Percentiles rank a stretch among this genome's conserved stretches.
Evolutionary conservation across 2,329 filamentous ascomycete genomes (phyloP).

Genomic region (Rhinocladiella similis): DNA sequence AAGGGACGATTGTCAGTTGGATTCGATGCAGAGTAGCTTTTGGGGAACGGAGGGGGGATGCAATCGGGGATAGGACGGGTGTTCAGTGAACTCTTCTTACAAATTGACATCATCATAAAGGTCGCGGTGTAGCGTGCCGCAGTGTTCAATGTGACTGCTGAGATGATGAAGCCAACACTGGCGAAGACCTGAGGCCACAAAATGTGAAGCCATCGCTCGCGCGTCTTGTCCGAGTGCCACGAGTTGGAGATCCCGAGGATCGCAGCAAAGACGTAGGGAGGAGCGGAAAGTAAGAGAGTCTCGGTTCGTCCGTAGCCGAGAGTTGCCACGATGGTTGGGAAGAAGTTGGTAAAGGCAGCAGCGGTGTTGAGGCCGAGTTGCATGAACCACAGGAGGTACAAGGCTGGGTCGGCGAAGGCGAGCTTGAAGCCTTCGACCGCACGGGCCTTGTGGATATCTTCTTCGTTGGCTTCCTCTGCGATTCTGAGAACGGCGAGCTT

Average conservation of each 20-base stretch:
- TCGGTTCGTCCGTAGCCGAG: conserved; percentile 60
- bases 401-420: conserved; percentile 32
- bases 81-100: no score
- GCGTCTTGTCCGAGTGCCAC: conserved; percentile 57
- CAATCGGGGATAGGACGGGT: no score
- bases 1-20: no score
- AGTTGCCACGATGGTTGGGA: conserved; percentile 69
- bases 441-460: conserved; percentile 34
- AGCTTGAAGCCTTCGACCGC: conserved; percentile 3
- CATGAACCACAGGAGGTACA: conserved; percentile 39
- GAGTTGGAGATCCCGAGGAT: conserved; percentile 65
- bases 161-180: no score
- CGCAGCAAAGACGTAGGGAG: conserved; percentile 34
- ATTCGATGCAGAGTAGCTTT: no score
- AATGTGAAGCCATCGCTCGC: no score
- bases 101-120: no score
- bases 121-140: no score
- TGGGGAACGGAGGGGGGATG: no score
- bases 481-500: conserved; percentile 46
- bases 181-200: no score
- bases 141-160: no score
- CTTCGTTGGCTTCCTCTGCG: conserved; percentile 50
- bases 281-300: conserved; percentile 64
- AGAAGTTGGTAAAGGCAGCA: conserved; percentile 65
- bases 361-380: conserved; percentile 41